Evolutionary conservation across 257 asterid genomes (phyloP).

Genomic region (Catharanthus roseus): DNA sequence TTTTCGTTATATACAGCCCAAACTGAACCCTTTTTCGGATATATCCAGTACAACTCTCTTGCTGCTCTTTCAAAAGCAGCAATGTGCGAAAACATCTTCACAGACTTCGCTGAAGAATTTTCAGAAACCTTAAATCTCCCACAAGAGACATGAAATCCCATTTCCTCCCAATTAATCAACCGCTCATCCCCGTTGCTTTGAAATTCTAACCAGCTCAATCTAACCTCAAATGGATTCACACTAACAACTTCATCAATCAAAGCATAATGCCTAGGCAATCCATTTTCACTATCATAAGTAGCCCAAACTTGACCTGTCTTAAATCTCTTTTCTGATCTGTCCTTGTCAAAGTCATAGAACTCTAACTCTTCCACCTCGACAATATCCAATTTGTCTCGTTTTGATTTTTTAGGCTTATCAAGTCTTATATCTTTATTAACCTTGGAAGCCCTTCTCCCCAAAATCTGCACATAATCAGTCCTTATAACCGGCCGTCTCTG

Average conservation of each 20-base stretch:
- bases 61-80: conserved; percentile 70
- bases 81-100: conserved; percentile 65
- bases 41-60: conserved; percentile 54
- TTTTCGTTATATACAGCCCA: conserved; percentile 59
- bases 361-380: conserved; percentile 49
- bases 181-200: conserved; percentile 38
- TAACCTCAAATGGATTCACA: conserved; percentile 61
- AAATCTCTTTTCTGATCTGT: conserved; percentile 60
- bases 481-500: conserved; percentile 13
- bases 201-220: conserved; percentile 54
- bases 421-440: conserved; percentile 19
- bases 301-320: conserved; percentile 97
- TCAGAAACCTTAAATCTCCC: conserved; percentile 66
- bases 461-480: conserved; percentile 11
- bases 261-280: conserved; percentile 86
- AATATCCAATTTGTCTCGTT: conserved; percentile 37
- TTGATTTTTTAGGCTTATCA: conserved; percentile 24
- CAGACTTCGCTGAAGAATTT: conserved; percentile 38
- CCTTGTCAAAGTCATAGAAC: conserved; percentile 70
- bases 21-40: conserved; percentile 79
- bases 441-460: conserved; percentile 11
- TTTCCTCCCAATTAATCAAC: conserved; percentile 33
- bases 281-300: conserved; percentile 62
- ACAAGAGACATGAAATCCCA: conserved; percentile 49
- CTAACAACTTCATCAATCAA: conserved; percentile 56